Evolutionary conservation across 129 eudicot genomes (phyloP), one percentile per base, ranked within the genome.

Genomic region (Dittrichia graveolens): DNA sequence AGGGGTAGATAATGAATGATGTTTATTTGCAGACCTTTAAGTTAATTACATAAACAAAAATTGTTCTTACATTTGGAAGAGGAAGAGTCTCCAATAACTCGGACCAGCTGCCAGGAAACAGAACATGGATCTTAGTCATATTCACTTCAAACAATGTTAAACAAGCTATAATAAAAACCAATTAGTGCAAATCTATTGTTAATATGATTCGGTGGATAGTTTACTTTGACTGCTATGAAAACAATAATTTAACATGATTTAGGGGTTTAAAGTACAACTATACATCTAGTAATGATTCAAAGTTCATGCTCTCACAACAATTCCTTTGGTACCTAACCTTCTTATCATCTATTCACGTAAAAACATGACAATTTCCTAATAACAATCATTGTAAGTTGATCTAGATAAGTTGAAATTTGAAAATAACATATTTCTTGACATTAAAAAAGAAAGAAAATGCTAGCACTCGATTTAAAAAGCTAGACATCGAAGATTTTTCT

Each of bases 61-160:
- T 46, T 8, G 40, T 76, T 47, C 87, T 84, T 73, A 87, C 93
- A 75, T 87, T 84, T 69, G 96, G 96, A 73, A 92, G 94, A 75
- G 96, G 91, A 71, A 92, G 89, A 46, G 95, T 89, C 78, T 92
- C 98, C 89, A 92, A 85, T 69, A 88, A 85, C 69, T 80, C 85
- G 66, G 97, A 69, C 95, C 95, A 91, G 83, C 97, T 91, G 90
- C 79, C 83, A 76, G 39, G 77, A 88, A 67, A 75, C 48, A 53
- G 55, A 76, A 41, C 62, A 79, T 12, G 47, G 68, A 69, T 43
- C 13, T 55, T 47, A 71, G 39, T 78, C 67, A 59, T 48, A 71
- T 65, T 55, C 50, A 55, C 44, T 31, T 61, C 10, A 45, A 61
- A 41, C 71, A 61, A 43, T 49, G 1, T 15, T 42, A 44, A 44